Evolutionary conservation across 495 filamentous ascomycete genomes (phyloP), one percentile per base, ranked within the genome.

Genomic region (Penicillium canariense): DNA sequence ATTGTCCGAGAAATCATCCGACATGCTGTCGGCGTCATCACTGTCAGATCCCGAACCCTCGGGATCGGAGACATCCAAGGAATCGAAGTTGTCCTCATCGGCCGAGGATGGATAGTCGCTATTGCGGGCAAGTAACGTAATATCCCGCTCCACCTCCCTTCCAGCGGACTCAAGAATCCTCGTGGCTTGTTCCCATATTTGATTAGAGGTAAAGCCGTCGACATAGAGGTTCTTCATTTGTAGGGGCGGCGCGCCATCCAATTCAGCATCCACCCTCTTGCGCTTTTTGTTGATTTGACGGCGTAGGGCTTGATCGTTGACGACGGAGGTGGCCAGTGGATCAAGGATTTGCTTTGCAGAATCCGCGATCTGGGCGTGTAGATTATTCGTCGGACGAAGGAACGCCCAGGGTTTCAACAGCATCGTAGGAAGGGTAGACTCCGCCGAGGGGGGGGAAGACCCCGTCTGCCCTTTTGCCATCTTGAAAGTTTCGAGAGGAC

Each of bases 171-270:
- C 67, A 23, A 77, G 55, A 18, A 98, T 88, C 66, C 87, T 83
- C 58, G 81, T 85, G 5, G 90, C 90, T 71, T 98, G 94, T 66
- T 96, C 90, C 90, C 92, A 97, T 15, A 98, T 84, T 72, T 97
- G 94, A 40, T 84, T 84, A 20, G 88, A 84, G 54, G 85, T 88
- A 69, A 98, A 96, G 0, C 93, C 94, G 25, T 96, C 86, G 26
- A 88, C 76, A 68, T 97, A 86, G 18, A 98, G 70, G 68, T 88
- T 87, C 62, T 86, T 81, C 54, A 93, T 71, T 56, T 87, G 88
- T 54, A 93, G 65, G 17, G 82, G 68, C 15, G 81, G 70, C 17
- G 69, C 67, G 56, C 67, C 55, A 50, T 73, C 65, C 49, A 69
- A 59, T 15, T 75, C 68, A 28, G 52, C 63, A 22, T 79, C 75